phyloP scores from a whole-genome alignment of 345 rosid species.

The Dipteronia sinensis region DNA sequence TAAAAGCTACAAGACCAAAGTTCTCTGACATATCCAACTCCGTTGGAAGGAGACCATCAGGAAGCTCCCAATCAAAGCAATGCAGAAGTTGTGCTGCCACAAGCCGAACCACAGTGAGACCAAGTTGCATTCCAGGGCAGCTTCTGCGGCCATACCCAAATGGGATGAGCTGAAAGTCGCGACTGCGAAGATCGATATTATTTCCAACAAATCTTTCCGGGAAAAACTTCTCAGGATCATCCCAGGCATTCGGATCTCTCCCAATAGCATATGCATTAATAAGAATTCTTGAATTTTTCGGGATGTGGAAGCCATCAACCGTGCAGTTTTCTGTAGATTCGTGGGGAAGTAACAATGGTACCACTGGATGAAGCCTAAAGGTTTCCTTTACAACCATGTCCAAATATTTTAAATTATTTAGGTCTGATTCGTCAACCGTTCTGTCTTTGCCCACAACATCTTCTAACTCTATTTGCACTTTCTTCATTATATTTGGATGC shows the following conservation, averaged over 20 bases:
- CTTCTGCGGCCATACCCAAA: slow-evolving; percentile 32
- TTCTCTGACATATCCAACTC: slow-evolving; percentile 36
- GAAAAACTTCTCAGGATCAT: slow-evolving; percentile 20
- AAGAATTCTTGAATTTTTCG: background rate
- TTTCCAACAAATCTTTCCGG: slow-evolving; percentile 33
- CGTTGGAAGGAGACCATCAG: background rate
- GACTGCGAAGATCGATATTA: slow-evolving; percentile 18
- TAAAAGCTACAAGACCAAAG: slow-evolving; percentile 15
- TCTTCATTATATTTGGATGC: slow-evolving; percentile 32
- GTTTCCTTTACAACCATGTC: background rate
- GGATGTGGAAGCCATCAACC: background rate
- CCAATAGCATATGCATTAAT: background rate
- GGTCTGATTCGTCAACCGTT: slow-evolving; percentile 40
- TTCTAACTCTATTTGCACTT: slow-evolving; percentile 35
- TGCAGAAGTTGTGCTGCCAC: slow-evolving; percentile 33
- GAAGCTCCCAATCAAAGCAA: slow-evolving; percentile 43
- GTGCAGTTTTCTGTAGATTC: background rate
- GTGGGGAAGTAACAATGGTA: background rate
- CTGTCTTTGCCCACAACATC: slow-evolving; percentile 28
- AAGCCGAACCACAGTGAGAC: slow-evolving; percentile 24
- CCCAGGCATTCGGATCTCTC: background rate
- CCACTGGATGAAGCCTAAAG: background rate
- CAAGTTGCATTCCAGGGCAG: slow-evolving; percentile 38
- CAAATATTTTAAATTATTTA: slow-evolving; percentile 10
- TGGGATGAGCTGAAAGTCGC: slow-evolving; percentile 37